Base-by-base conservation (phyloP, 2,329 filamentous ascomycete genomes). In the Blumeriella jaapii region DNA sequence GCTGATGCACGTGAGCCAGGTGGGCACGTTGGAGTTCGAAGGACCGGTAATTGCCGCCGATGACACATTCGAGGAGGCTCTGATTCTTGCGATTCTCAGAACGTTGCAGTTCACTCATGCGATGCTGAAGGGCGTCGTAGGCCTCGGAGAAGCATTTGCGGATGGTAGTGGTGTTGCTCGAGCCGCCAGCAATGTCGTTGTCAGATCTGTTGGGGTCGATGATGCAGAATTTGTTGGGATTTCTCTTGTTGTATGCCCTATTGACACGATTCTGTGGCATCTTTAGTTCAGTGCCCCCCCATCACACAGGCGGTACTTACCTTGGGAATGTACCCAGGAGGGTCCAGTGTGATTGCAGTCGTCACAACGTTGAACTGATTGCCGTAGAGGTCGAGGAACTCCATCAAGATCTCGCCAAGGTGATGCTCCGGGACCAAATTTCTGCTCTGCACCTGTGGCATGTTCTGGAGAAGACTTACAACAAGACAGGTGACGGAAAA, bases 401-500 rank as follows among this genome's bases (percentile, higher is more conserved):
- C 75, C 58, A 96, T 71, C 7, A 98, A 66, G 34, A 93, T 64
- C 47, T 86, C 73, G 9, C 86, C 87, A 1, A 93, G 69, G 47
- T 93, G 77, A 31, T 78, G 68, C 23, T 75, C 66, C 1, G 70
- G 64, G 4, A 68, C 54, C 51, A 81, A 62, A 39, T 65, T 69
- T 16, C 68, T 60, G 42, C 69, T 74, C 48, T 82, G 74, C 1
- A 78, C 65, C 42, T 78, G 69, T 7, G 85, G 83, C 64, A 86
- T 74, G 45, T 83, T 67, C 55, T 94, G 82, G 29, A 96, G 62
- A 58, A 94, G 76, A 63, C 82, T 91, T 39, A 91, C 83, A 5
- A 95, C 83, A 43, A 98, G 67, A 62, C 91, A 98, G 37, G 89
- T 95, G 45, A 93, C 81, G 1, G 86, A 84, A 55, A 95, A 96